Evolutionary conservation across 2,329 filamentous ascomycete genomes (phyloP).

Genomic region (Cadophora sp.): DNA sequence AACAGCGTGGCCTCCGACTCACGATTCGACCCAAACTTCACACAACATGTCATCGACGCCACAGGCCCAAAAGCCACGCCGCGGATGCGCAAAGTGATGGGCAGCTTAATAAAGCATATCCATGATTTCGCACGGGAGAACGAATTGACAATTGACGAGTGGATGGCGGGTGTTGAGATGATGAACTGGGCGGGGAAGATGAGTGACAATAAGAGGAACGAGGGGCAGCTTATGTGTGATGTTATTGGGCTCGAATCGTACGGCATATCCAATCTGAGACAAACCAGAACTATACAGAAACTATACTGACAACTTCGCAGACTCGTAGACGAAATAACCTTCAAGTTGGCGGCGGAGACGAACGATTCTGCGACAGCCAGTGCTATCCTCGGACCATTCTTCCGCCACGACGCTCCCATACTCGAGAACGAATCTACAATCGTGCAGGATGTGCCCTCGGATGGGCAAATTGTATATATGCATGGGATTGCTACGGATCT

Average conservation of each 20-base stretch:
- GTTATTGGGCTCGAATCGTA: slow-evolving; percentile 67
- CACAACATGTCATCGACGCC: slow-evolving; percentile 64
- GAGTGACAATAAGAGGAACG: slow-evolving; percentile 67
- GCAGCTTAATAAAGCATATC: slow-evolving; percentile 59
- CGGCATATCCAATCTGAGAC: slow-evolving; percentile 31
- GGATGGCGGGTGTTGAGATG: slow-evolving; percentile 60
- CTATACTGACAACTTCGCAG: slow-evolving; percentile 41
- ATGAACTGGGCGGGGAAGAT: slow-evolving; percentile 69
- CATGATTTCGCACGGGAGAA: slow-evolving; percentile 66
- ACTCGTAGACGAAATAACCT: slow-evolving; percentile 48
- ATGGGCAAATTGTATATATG: slow-evolving; percentile 59
- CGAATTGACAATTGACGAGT: slow-evolving; percentile 64
- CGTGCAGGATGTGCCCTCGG: slow-evolving; percentile 55
- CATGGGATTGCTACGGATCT: slow-evolving; percentile 63
- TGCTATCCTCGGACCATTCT: slow-evolving; percentile 71
- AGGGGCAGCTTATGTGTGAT: slow-evolving; percentile 68
- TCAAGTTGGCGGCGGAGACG: slow-evolving; percentile 38
- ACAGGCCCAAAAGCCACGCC: slow-evolving; percentile 66
- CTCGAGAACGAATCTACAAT: slow-evolving; percentile 63
- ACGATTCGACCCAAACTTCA: slow-evolving; percentile 62
- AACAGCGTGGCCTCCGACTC: slow-evolving; percentile 57
- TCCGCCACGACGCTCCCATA: slow-evolving; percentile 62
- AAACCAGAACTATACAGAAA: background rate
- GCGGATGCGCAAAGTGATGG: slow-evolving; percentile 62
- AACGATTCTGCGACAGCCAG: slow-evolving; percentile 56